These are phyloP conservation scores for Phytophthora citricola DNA, from an alignment of 352 stramenopile species.

Conservation along the genomic window DNA sequence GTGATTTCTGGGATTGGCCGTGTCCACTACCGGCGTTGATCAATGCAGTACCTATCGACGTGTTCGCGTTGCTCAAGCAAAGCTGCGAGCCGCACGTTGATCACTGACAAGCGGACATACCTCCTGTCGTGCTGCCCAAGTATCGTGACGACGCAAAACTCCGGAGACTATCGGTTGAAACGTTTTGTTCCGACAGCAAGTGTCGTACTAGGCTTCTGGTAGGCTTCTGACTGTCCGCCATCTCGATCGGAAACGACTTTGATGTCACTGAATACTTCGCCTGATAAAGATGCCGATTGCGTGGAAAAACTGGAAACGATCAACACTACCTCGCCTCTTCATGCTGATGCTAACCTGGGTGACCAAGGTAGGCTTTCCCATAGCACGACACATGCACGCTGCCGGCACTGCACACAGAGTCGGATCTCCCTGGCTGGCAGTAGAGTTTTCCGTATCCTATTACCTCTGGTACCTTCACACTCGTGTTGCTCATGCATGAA, in stretches of 20 bases:
- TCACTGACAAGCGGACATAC: not conserved
- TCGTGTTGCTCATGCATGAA: too few species aligned
- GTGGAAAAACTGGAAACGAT: not conserved
- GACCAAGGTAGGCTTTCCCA: not conserved
- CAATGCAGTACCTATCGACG: not conserved
- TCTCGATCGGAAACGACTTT: too few species aligned
- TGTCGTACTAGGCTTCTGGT: too few species aligned
- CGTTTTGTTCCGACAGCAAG: too few species aligned
- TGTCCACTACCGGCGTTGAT: not conserved
- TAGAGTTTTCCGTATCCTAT: not conserved
- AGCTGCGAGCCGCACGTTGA: not conserved
- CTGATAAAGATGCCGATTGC: not conserved
- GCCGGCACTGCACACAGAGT: not conserved
- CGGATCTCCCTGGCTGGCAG: not conserved
- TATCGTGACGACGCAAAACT: too few species aligned
- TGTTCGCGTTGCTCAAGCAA: not conserved
- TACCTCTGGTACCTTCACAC: not conserved
- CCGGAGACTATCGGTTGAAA: too few species aligned
- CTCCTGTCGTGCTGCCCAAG: not conserved
- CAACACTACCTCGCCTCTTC: not conserved
- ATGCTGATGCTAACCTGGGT: not conserved
- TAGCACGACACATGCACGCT: not conserved
- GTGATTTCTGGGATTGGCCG: not conserved
- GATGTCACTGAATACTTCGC: not conserved
- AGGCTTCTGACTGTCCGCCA: too few species aligned